Evolutionary conservation across 805 yeast species (phyloP).

Genomic region (Lipomyces orientalis): DNA sequence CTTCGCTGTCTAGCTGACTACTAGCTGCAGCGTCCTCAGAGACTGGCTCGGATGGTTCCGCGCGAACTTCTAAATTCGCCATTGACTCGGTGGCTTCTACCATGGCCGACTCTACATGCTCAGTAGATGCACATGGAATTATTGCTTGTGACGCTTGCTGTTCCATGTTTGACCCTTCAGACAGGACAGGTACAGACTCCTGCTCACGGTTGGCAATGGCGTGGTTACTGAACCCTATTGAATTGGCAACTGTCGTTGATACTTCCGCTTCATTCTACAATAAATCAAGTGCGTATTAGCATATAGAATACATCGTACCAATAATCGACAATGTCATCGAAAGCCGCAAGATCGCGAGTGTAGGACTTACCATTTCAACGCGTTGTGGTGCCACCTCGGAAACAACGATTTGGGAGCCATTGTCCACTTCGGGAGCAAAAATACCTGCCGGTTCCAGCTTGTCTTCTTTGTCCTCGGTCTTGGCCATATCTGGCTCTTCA

Average conservation of each 20-base stretch:
- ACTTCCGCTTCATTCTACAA: neutral
- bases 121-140: neutral
- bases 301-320: neutral
- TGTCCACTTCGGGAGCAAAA: neutral
- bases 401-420: neutral
- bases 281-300: neutral
- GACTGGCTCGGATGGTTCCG: neutral
- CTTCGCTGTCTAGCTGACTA: neutral
- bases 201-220: neutral
- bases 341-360: neutral
- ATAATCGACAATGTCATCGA: no score
- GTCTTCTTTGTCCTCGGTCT: neutral
- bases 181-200: neutral
- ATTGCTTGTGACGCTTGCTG: neutral
- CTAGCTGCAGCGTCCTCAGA: neutral
- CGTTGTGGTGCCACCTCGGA: neutral
- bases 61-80: neutral
- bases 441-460: neutral
- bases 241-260: neutral
- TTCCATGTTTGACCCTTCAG: neutral
- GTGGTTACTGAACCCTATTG: neutral
- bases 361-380: neutral
- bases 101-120: neutral
- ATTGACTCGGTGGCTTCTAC: neutral
- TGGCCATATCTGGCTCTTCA: neutral